Percentiles rank a stretch among this genome's conserved stretches.
Evolutionary conservation across 257 asterid species (phyloP).

Genomic region (Plantago elongata): DNA sequence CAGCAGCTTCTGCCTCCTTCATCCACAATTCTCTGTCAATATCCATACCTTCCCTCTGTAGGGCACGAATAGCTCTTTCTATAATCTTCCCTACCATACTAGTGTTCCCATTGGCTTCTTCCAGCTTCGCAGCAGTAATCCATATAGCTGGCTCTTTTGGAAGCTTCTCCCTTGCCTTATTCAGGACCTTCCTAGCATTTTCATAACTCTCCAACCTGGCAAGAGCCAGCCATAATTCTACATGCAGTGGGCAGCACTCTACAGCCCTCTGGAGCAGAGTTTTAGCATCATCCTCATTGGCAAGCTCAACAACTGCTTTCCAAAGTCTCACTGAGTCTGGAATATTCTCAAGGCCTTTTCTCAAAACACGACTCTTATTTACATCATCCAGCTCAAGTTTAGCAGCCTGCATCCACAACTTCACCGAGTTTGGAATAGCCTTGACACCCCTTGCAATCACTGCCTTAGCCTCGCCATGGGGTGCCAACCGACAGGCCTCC

Average conservation of each 20-base stretch:
- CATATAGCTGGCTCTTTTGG: conserved; percentile 86
- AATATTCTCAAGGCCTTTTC: conserved; percentile 80
- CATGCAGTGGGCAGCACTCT: conserved; percentile 63
- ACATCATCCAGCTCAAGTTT: conserved; percentile 71
- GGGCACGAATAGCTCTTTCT: conserved; percentile 74
- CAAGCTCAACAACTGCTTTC: conserved; percentile 94
- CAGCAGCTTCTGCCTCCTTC: conserved; percentile 95
- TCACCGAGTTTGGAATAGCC: conserved; percentile 80
- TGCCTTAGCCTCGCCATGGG: conserved; percentile 72
- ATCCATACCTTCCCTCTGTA: conserved; percentile 80
- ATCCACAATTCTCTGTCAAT: conserved; percentile 92
- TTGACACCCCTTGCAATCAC: conserved; percentile 83
- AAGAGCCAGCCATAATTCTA: conserved; percentile 86
- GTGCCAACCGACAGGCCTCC: conserved; percentile 82
- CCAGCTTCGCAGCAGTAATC: conserved; percentile 91
- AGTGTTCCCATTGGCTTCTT: conserved; percentile 79
- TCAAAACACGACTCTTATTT: conserved; percentile 65
- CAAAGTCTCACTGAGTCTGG: conserved; percentile 87
- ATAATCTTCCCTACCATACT: conserved; percentile 68
- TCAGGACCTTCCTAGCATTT: conserved; percentile 77
- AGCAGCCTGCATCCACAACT: conserved; percentile 89
- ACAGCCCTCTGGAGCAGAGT: conserved; percentile 78
- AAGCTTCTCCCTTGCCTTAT: conserved; percentile 75
- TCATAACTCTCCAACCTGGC: conserved; percentile 81
- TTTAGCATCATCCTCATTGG: conserved; percentile 76